Evolutionary conservation across 2,329 filamentous ascomycete species (phyloP).

Genomic region (Alternaria sp.): DNA sequence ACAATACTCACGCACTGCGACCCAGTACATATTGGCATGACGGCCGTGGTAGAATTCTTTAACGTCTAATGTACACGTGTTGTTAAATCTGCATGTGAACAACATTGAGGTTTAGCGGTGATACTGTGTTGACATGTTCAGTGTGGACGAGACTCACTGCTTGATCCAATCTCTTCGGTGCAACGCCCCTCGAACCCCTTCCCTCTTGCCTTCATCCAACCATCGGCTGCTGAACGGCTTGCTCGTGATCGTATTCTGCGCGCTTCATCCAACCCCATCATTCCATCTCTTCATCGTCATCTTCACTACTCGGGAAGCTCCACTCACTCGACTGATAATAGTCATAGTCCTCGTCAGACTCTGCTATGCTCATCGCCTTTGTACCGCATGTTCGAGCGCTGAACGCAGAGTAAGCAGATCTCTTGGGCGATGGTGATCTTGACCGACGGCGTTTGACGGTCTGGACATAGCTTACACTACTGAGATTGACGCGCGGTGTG

Average conservation of each 20-base stretch:
- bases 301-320: constrained; percentile 9
- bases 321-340: constrained; percentile 16
- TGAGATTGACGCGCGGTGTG: neutral
- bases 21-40: neutral
- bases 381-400: neutral
- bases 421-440: neutral
- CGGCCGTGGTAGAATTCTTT: neutral
- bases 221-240: neutral
- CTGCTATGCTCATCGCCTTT: neutral
- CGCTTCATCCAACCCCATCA: neutral
- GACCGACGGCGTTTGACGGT: constrained; percentile 4
- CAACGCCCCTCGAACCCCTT: neutral
- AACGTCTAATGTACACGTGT: neutral
- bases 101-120: neutral
- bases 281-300: neutral
- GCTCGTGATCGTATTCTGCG: neutral
- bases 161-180: neutral
- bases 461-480: neutral
- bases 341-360: neutral
- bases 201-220: neutral
- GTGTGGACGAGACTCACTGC: neutral
- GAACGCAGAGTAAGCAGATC: neutral
- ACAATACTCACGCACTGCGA: neutral
- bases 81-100: neutral
- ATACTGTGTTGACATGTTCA: neutral